phyloP scores from a whole-genome alignment of 345 rosid genomes.

The Citrus reticulata region DNA sequence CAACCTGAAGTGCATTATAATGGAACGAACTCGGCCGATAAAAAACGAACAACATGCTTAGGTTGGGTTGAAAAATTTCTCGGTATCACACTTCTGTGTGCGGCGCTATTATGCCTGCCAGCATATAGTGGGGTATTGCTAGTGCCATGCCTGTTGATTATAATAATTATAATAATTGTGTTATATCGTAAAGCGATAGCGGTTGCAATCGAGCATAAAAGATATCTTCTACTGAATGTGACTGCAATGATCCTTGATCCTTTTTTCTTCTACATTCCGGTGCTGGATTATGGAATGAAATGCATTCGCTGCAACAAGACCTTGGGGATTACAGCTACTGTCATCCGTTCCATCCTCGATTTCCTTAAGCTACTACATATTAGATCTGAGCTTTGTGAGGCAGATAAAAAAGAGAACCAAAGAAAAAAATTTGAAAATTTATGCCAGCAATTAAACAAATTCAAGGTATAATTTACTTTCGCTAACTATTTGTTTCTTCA shows the following conservation, averaged over 20 bases:
- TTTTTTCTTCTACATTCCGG: slow-evolving; percentile 7
- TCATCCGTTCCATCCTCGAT: slow-evolving; percentile 8
- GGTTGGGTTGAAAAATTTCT: too few relatives aligned
- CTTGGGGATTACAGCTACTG: slow-evolving; percentile 3
- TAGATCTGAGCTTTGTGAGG: not conserved
- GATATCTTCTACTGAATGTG: too few relatives aligned
- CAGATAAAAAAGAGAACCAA: too few relatives aligned
- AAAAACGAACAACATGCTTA: too few relatives aligned
- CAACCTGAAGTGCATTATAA: not conserved
- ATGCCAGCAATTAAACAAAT: too few relatives aligned
- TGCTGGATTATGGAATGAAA: not conserved
- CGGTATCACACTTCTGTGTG: not conserved
- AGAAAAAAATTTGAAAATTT: too few relatives aligned
- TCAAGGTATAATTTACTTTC: too few relatives aligned
- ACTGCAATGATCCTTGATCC: slow-evolving; percentile 6
- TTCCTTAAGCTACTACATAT: not conserved
- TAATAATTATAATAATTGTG: not conserved
- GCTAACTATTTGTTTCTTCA: not conserved
- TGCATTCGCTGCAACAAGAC: not conserved
- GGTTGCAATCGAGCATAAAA: too few relatives aligned
- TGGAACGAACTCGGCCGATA: not conserved
- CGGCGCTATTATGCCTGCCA: not conserved
- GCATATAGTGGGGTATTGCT: not conserved
- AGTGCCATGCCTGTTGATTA: not conserved
- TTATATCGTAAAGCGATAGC: not conserved